phyloP scores from a whole-genome alignment of 345 rosid species.

The Eucalyptus guilfoylei region DNA sequence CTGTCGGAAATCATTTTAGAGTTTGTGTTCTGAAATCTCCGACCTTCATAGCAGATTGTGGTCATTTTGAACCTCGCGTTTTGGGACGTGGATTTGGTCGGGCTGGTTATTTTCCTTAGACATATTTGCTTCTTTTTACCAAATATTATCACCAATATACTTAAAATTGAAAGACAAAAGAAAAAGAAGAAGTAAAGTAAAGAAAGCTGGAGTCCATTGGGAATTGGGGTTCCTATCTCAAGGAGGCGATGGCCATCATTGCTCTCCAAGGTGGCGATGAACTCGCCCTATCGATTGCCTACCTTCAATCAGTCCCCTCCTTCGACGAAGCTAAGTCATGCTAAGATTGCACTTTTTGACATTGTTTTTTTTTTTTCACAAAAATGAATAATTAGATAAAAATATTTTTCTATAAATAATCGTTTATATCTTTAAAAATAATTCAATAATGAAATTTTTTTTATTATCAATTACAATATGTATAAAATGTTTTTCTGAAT shows the following conservation, averaged over 20 bases:
- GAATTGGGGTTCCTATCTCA: not conserved
- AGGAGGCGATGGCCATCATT: not conserved
- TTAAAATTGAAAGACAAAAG: not conserved
- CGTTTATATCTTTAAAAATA: too few species aligned
- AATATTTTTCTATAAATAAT: too few species aligned
- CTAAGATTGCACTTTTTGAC: not conserved
- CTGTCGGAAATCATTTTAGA: not conserved
- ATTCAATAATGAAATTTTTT: too few species aligned
- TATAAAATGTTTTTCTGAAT: too few species aligned
- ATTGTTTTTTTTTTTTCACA: too few species aligned
- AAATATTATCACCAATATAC: not conserved
- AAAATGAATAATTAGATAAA: too few species aligned
- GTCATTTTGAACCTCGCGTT: not conserved
- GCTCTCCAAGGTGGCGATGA: not conserved
- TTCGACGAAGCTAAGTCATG: not conserved
- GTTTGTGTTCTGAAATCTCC: not conserved
- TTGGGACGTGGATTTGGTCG: not conserved
- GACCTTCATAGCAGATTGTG: not conserved
- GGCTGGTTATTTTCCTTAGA: not conserved
- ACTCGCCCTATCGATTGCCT: not conserved
- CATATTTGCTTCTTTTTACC: not conserved
- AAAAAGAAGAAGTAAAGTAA: not conserved
- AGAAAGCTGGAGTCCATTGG: not conserved
- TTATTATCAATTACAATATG: not conserved
- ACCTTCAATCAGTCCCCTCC: not conserved